These are phyloP conservation scores for Talaromyces trachyspermus DNA, from an alignment of 495 filamentous ascomycete species.

Conservation along the genomic window DNA sequence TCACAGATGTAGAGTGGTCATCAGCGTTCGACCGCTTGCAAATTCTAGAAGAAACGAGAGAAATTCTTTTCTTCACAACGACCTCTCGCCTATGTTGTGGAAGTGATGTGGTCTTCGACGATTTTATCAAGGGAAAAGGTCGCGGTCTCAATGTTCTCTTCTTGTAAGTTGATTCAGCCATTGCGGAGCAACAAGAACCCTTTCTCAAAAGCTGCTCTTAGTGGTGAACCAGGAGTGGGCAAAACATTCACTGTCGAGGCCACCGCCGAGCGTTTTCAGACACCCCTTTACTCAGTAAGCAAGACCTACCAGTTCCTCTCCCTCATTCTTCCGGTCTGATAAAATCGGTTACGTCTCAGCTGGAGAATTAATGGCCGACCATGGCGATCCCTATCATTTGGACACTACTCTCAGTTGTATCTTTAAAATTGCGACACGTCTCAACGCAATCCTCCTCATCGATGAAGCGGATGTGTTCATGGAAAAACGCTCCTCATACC, in stretches of 20 bases:
- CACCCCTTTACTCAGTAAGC: conserved; percentile 17
- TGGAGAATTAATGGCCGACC: background rate
- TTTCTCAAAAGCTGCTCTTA: conserved; percentile 6
- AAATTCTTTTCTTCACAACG: background rate
- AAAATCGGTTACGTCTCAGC: background rate
- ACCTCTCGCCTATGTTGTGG: background rate
- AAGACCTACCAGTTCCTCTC: conserved; percentile 17
- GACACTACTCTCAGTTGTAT: background rate
- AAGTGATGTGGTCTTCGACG: background rate
- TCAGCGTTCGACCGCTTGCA: background rate
- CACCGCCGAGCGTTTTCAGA: conserved; percentile 14
- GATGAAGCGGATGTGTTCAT: conserved; percentile 66
- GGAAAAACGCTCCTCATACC: conserved; percentile 43
- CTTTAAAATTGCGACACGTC: conserved; percentile 12
- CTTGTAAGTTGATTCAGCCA: background rate
- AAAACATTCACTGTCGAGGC: conserved; percentile 20
- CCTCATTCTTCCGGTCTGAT: background rate
- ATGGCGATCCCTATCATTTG: background rate
- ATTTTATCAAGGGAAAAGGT: conserved; percentile 3
- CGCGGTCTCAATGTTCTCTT: conserved; percentile 1
- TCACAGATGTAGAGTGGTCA: background rate
- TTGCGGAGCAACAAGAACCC: background rate
- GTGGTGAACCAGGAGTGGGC: conserved; percentile 17
- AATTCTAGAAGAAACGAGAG: background rate
- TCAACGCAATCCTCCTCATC: conserved; percentile 43